Conservation (phyloP, 1,284 basidiomycete species). For the Tetrapyrgos nigripes region DNA sequence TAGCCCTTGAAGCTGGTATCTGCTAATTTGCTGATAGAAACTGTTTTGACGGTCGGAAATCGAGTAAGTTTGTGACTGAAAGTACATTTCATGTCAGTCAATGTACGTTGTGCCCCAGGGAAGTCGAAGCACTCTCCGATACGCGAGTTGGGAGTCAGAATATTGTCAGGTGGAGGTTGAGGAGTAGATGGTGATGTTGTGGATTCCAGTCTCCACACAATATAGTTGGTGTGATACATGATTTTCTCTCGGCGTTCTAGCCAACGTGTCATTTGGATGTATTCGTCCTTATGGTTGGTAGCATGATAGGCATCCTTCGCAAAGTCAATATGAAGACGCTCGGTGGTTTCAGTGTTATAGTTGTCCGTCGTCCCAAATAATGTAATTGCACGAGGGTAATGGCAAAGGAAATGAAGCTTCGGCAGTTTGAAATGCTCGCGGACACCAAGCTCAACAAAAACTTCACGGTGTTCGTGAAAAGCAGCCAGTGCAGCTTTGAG, state of each 20-base stretch:
- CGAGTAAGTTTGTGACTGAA: neutral
- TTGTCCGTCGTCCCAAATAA: too few relatives aligned
- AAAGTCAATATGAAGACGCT: too few relatives aligned
- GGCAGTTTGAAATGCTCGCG: neutral
- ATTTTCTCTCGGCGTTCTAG: slow-evolving; percentile 5
- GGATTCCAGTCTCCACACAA: too few relatives aligned
- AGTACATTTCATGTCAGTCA: neutral
- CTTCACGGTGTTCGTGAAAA: slow-evolving; percentile 8
- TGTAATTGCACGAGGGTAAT: neutral
- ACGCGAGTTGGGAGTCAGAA: neutral
- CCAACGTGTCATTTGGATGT: slow-evolving; percentile 14
- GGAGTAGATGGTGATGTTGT: too few relatives aligned
- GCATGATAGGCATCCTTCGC: too few relatives aligned
- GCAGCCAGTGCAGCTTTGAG: neutral
- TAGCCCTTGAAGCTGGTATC: neutral
- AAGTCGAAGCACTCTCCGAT: slow-evolving; percentile 1
- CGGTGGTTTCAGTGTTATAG: too few relatives aligned
- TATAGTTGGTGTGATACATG: too few relatives aligned
- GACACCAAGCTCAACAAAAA: neutral
- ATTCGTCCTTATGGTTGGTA: slow-evolving; percentile 19
- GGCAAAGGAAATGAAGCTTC: slow-evolving; percentile 2
- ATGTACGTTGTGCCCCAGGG: neutral
- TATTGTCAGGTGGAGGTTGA: too few relatives aligned
- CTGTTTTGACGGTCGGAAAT: neutral
- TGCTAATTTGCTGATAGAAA: neutral